Base-by-base conservation (phyloP, 2,329 filamentous ascomycete genomes). In the Exophiala xenobiotica region DNA sequence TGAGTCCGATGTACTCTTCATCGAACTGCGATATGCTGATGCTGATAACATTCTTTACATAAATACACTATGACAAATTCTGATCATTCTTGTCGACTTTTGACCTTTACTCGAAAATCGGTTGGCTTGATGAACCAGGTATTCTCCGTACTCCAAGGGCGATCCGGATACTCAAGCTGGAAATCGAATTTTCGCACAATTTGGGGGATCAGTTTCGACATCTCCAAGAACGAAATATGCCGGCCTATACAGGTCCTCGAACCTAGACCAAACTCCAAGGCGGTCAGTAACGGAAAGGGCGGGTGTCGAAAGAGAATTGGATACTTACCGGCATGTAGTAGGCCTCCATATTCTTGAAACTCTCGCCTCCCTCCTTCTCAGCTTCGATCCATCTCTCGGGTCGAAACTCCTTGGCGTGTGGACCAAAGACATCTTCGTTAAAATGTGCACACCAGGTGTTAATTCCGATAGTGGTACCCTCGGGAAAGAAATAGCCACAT, bases 321-420 rank as follows among this genome's bases (percentile, higher is more conserved):
- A 29, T 19, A 63, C 68, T 59, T 55, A 71, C 69, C 16, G 69
- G 69, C 63, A 74, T 68, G 46, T 69, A 71, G 46, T 68, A 55
- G 4, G 70, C 63, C 29, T 69, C 68, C 68, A 70, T 68, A 2
- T 54, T 48, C 52, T 64, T 68, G 47, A 69, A 45, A 19, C 46
- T 61, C n/a, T 60, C 55, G 12, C 64, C 64, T 2, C 63, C 63
- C 20, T 65, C 56, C 12, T 35, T 52, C 29, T 70, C 68, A 9
- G 63, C 60, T 49, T 73, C 69, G 2, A 74, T 55, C 74, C 73
- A 76, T n/a, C 74, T 62, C 48, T 75, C 73, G 0, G 78, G 78
- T 8, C 67, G 63, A 56, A 76, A 80, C 0, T 59, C 40, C 6
- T 66, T 62, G 1, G 74, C 70, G 42, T 76, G 68, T 0, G 60